phyloP scores from a whole-genome alignment of 345 rosid genomes.

The Gossypium herbaceum region DNA sequence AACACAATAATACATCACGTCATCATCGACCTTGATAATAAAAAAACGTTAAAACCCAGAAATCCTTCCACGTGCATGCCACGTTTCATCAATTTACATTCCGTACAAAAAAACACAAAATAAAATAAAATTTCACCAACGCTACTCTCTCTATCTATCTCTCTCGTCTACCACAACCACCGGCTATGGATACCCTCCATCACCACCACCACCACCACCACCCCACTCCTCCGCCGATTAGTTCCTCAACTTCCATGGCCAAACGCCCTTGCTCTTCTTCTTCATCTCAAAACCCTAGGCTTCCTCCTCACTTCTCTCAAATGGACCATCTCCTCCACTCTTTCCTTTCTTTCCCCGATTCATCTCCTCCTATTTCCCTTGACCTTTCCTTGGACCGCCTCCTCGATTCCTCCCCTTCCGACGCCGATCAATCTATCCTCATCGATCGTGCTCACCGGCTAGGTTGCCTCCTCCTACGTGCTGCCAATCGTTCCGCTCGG shows the following conservation, averaged over 20 bases:
- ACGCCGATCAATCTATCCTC: constrained; percentile 49
- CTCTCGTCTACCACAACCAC: constrained; percentile 18
- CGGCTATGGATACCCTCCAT: constrained; percentile 41
- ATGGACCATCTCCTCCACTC: constrained; percentile 45
- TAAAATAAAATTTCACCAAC: not conserved
- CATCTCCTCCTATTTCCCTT: constrained; percentile 38
- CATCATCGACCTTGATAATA: not conserved
- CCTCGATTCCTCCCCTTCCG: constrained; percentile 48
- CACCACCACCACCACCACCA: constrained; percentile 22
- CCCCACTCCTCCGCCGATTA: constrained; percentile 22
- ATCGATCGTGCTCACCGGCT: constrained; percentile 57
- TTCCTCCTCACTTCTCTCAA: constrained; percentile 21
- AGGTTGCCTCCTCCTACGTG: constrained; percentile 53
- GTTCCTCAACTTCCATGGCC: constrained; percentile 36
- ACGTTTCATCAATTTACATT: constrained; percentile 19
- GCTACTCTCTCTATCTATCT: not conserved
- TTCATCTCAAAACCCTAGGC: constrained; percentile 20
- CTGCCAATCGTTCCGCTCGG: constrained; percentile 58
- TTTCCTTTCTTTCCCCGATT: constrained; percentile 45
- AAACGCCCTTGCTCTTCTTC: constrained; percentile 54
- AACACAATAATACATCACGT: not conserved
- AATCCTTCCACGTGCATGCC: not conserved
- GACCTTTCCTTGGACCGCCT: constrained; percentile 58
- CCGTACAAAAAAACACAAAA: not conserved
- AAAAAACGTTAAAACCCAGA: not conserved